Evolutionary conservation across 306 rosid genomes (phyloP), one percentile per base, ranked within the genome.

Genomic region (Casuarina equisetifolia): DNA sequence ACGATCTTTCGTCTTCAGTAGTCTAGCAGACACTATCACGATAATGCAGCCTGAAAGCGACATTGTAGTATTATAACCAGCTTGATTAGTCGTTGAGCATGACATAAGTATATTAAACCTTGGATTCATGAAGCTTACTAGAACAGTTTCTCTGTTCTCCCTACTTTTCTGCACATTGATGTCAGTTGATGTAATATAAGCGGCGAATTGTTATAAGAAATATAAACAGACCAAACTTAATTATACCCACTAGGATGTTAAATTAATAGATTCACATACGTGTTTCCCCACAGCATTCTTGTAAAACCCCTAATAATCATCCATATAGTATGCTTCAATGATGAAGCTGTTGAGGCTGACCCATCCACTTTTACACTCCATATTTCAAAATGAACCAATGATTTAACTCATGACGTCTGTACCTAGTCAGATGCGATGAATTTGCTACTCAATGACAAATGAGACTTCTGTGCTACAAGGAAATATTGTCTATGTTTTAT

Each of bases 321-420:
- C 68, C 68, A 78, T 83, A 49, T 79, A 48, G 7, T 40, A 64
- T 15, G 49, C 9, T 66, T 39, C 40, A 62, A 62, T 62, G 69
- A 52, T 52, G 25, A 17, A 4, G 15, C 20, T 17, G 58, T 17
- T 73, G 84, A 76, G 70, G 78, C 77, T 70, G 75, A 81, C 69
- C 75, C 69, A 20, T 61, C 84, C 82, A 70, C 77, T 74, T 69
- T 74, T 54, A 52, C 15, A 25, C 57, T 74, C 35, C 9, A 70
- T 73, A 84, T 70, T 74, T 78, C 74, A 78, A 63, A 55, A 59
- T 49, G 54, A 75, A 64, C 86, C 89, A 80, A 83, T 80, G 39
- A 16, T 49, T 54, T 74, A 5, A 66, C 52, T 69, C 50, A 61
- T 68, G 81, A 82, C 89, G 79, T 83, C 59, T 57, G n/a, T 70